Base-by-base conservation (phyloP, 2,329 filamentous ascomycete genomes). In the Huntiella decipiens region DNA sequence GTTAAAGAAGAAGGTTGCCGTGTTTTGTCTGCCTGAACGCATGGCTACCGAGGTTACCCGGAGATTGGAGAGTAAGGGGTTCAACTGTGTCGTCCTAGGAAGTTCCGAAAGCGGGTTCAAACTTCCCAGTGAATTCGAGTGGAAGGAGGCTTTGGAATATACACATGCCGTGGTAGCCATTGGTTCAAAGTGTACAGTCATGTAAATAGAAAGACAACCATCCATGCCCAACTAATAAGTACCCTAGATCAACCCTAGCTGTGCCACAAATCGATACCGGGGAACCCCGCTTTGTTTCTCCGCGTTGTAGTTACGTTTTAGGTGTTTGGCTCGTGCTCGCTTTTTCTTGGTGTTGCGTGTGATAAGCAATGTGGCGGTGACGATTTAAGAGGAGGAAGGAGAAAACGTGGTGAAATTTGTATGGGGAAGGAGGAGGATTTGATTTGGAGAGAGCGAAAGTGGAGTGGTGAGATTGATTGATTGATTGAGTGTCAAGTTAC, bases 81-180 rank as follows among this genome's bases (percentile, higher is more conserved):
- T 41, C 33, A 42, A 37, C 2, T 49, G 47, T 28, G 38, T 49
- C 10, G 38, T 49, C 34, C 35, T 49, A 5, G 35, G 38, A 35
- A 44, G 47, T 3, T 15, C 38, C n/a, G 47, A 45, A 33, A 44
- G 47, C 16, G 47, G 42, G 28, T 49, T 49, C 38, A 39, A 38
- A 10, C 19, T 49, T 12, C 47, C 47, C 2, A 44, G 39, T 16
- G 47, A 38, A 11, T 5, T 49, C 43, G 43, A 34, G 33, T 49
- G 47, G 47, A 44, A 45, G 43, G 42, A 49, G 35, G 1, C 45
- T 15, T 17, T 49, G 28, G 47, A 49, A n/a, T 49, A 46, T 28
- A 49, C 47, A 16, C 47, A 49, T 43, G 43, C 47, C n/a, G 36
- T 37, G 43, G 47, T 49, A 13, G 43, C 47, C 11, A 49, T 49